Conservation (phyloP, 1,139 yeast genomes). For the Geotrichum citri-aurantii region DNA sequence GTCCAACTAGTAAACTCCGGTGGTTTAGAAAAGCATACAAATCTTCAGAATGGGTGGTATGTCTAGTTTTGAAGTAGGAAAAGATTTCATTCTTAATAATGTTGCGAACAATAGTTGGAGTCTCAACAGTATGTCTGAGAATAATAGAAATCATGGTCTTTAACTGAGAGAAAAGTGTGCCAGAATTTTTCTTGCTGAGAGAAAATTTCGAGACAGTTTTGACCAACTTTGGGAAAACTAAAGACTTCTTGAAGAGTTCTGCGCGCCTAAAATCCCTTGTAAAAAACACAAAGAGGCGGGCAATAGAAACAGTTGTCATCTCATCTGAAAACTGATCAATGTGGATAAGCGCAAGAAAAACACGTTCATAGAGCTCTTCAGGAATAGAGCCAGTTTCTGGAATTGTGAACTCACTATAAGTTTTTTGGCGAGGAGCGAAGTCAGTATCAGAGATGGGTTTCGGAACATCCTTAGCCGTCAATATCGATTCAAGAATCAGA, state of each 20-base stretch:
- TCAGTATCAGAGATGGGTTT: slow-evolving; percentile 15
- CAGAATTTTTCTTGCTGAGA: slow-evolving; percentile 6
- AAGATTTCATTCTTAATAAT: slow-evolving; percentile 40
- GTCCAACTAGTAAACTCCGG: slow-evolving; percentile 48
- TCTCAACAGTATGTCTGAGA: slow-evolving; percentile 67
- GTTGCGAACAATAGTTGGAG: slow-evolving; percentile 44
- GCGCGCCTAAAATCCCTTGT: slow-evolving; percentile 45
- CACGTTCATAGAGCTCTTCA: slow-evolving; percentile 31
- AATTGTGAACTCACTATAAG: slow-evolving; percentile 1
- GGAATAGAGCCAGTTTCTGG: slow-evolving; percentile 29
- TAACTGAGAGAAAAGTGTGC: slow-evolving; percentile 29
- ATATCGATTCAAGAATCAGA: slow-evolving; percentile 29
- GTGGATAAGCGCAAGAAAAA: slow-evolving; percentile 44
- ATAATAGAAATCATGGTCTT: slow-evolving; percentile 38
- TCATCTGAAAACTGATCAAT: slow-evolving; percentile 41
- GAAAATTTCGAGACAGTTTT: slow-evolving; percentile 29
- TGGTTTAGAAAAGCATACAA: slow-evolving; percentile 51
- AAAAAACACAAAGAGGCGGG: slow-evolving; percentile 49
- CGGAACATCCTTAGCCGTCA: slow-evolving; percentile 25
- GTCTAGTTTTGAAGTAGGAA: slow-evolving; percentile 37
- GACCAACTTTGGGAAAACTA: slow-evolving; percentile 36
- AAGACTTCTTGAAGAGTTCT: slow-evolving; percentile 42
- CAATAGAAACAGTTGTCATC: slow-evolving; percentile 46
- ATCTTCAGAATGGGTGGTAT: slow-evolving; percentile 38
- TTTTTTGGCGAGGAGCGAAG: slow-evolving; percentile 1